Evolutionary conservation across 2,329 filamentous ascomycete species (phyloP).

Genomic region (Microdochium bolleyi): DNA sequence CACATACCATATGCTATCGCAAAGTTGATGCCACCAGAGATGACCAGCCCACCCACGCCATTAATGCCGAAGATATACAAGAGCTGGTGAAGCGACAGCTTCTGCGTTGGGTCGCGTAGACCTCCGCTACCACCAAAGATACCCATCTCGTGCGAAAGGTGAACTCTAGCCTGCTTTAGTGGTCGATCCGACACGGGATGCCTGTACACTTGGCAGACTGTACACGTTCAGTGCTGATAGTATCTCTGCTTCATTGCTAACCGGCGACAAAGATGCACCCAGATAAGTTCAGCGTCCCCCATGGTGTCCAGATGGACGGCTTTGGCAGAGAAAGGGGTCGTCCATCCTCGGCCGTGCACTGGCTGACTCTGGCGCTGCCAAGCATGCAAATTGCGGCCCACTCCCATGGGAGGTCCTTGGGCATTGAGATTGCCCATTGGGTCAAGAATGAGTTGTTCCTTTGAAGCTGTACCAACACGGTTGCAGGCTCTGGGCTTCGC

Average conservation of each 20-base stretch:
- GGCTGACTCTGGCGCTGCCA: neutral
- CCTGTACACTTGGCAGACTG: too few relatives aligned
- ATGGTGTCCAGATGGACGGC: too few relatives aligned
- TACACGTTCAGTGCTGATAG: too few relatives aligned
- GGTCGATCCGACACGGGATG: too few relatives aligned
- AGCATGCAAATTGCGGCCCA: conserved; percentile 1
- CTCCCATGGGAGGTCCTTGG: neutral
- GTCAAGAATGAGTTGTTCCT: too few relatives aligned
- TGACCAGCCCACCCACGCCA: conserved; percentile 34
- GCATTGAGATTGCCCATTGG: neutral
- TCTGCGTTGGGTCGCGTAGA: conserved; percentile 21
- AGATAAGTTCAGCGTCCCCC: too few relatives aligned
- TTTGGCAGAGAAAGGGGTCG: neutral
- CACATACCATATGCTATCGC: conserved; percentile 39
- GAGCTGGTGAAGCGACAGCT: conserved; percentile 33
- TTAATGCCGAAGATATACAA: conserved; percentile 41
- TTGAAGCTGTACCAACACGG: too few relatives aligned
- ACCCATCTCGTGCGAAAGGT: neutral
- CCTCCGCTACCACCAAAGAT: neutral
- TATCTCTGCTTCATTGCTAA: too few relatives aligned
- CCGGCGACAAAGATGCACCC: too few relatives aligned
- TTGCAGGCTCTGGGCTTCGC: too few relatives aligned
- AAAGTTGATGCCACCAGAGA: conserved; percentile 44
- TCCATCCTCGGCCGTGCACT: neutral
- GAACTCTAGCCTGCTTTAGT: too few relatives aligned